These are phyloP conservation scores for Microcyclospora tardicrescens DNA, from an alignment of 2,329 filamentous ascomycete species.

Conservation along the genomic window DNA sequence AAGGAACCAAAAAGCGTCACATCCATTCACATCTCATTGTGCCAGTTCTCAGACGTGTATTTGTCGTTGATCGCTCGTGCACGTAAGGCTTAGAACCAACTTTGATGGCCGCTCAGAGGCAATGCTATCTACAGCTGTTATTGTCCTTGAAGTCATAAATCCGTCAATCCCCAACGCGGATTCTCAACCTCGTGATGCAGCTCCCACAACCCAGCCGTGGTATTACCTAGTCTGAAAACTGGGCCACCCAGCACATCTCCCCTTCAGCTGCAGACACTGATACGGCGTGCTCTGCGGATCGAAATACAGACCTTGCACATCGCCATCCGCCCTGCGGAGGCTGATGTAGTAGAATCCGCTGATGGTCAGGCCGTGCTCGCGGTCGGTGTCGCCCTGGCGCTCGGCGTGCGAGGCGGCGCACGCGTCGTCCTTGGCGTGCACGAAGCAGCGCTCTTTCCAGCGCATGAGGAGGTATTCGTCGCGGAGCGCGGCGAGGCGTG, in stretches of 20 bases:
- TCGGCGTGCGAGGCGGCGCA: constrained; percentile 10
- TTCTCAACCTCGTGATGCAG: too few relatives aligned
- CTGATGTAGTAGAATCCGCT: constrained; percentile 43
- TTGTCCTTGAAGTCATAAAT: too few relatives aligned
- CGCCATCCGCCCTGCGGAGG: constrained; percentile 33
- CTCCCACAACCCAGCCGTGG: too few relatives aligned
- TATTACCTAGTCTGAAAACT: constrained; percentile 28
- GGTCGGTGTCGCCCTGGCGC: constrained; percentile 17
- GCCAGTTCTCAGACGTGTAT: too few relatives aligned
- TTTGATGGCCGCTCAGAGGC: too few relatives aligned
- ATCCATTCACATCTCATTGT: too few relatives aligned
- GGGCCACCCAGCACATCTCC: constrained; percentile 23
- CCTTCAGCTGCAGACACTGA: constrained; percentile 37
- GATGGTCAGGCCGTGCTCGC: constrained; percentile 38
- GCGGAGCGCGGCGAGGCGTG: constrained; percentile 26
- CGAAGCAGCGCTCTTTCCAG: constrained; percentile 43
- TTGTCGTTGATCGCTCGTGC: too few relatives aligned
- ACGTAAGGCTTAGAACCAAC: too few relatives aligned
- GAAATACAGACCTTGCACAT: constrained; percentile 40
- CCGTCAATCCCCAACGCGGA: too few relatives aligned
- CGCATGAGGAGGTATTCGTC: constrained; percentile 43
- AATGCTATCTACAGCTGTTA: too few relatives aligned
- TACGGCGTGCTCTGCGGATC: constrained; percentile 43
- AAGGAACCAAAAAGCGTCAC: too few relatives aligned
- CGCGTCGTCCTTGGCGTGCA: constrained; percentile 20